phyloP scores from a whole-genome alignment of 2,329 filamentous ascomycete genomes.

The Fusarium phyllophilum region DNA sequence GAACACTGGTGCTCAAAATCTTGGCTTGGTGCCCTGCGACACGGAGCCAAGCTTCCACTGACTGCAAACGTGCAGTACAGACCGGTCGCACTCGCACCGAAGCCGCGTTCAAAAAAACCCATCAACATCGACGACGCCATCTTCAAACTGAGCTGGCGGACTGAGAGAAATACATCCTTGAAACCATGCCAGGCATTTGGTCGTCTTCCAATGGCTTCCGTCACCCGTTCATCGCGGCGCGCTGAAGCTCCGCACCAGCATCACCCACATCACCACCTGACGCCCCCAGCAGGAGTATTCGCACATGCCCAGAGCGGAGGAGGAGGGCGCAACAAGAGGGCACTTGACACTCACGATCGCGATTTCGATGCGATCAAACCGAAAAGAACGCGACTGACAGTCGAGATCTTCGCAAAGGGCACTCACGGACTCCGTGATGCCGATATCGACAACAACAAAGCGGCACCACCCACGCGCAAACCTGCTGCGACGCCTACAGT shows the following conservation, averaged over 20 bases:
- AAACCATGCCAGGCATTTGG: slow-evolving; percentile 52
- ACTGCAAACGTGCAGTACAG: slow-evolving; percentile 32
- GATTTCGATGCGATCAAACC: slow-evolving; percentile 57
- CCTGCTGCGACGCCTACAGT: slow-evolving; percentile 38
- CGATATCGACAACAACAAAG: slow-evolving; percentile 41
- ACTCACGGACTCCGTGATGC: slow-evolving; percentile 38
- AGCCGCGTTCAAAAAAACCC: slow-evolving; percentile 43
- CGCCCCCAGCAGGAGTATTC: slow-evolving; percentile 47
- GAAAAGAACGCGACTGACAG: slow-evolving; percentile 63
- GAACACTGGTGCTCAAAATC: slow-evolving; percentile 21
- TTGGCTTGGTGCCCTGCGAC: slow-evolving; percentile 4
- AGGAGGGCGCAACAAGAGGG: slow-evolving; percentile 58
- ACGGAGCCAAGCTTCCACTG: slow-evolving; percentile 19
- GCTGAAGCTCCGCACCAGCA: slow-evolving; percentile 58
- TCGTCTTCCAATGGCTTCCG: slow-evolving; percentile 60
- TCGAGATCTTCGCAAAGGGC: slow-evolving; percentile 59
- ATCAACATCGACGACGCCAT: slow-evolving; percentile 43
- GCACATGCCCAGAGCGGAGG: slow-evolving; percentile 47
- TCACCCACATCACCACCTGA: slow-evolving; percentile 47
- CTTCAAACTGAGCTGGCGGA: slow-evolving; percentile 40
- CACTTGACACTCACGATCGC: slow-evolving; percentile 56
- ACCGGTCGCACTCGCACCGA: slow-evolving; percentile 41
- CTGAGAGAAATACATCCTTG: slow-evolving; percentile 36
- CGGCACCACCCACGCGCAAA: slow-evolving; percentile 42
- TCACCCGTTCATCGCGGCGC: slow-evolving; percentile 62